A percentile compares a stretch with the other conserved stretches of the same genome.
phyloP scores from a whole-genome alignment of 2,329 filamentous ascomycete genomes.

The Elsinoe fawcettii region DNA sequence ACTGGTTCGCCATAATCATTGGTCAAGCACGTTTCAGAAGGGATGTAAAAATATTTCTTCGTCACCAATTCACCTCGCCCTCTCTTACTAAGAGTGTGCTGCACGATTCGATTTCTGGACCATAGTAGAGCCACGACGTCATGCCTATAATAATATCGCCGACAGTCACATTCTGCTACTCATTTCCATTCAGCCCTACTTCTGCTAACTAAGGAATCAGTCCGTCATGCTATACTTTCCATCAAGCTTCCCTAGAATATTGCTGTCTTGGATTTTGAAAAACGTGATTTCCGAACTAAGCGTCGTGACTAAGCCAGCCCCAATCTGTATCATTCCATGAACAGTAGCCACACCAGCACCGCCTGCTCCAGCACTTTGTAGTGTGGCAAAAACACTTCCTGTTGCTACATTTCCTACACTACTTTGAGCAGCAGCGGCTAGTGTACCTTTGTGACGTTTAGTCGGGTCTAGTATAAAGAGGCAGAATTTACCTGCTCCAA shows the following conservation, averaged over 20 bases:
- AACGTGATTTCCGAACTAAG: not conserved
- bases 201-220: not conserved
- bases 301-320: not conserved
- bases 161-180: not conserved
- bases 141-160: not conserved
- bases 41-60: no score
- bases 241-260: not conserved
- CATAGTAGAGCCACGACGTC: no score
- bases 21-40: no score
- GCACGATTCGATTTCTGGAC: no score
- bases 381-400: conserved; percentile 1
- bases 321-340: not conserved
- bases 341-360: not conserved
- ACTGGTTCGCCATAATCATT: no score
- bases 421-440: not conserved
- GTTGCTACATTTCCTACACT: not conserved
- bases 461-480: not conserved
- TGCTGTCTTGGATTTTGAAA: not conserved
- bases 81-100: no score
- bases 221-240: not conserved
- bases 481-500: not conserved
- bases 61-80: no score
- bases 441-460: not conserved
- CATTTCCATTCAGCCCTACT: not conserved
- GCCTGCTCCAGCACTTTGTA: conserved; percentile 1